Percentiles rank a stretch among this genome's conserved stretches.
These are phyloP conservation scores for Sequoiadendron giganteum DNA, from an alignment of 75 land plant species.

Conservation along the genomic window DNA sequence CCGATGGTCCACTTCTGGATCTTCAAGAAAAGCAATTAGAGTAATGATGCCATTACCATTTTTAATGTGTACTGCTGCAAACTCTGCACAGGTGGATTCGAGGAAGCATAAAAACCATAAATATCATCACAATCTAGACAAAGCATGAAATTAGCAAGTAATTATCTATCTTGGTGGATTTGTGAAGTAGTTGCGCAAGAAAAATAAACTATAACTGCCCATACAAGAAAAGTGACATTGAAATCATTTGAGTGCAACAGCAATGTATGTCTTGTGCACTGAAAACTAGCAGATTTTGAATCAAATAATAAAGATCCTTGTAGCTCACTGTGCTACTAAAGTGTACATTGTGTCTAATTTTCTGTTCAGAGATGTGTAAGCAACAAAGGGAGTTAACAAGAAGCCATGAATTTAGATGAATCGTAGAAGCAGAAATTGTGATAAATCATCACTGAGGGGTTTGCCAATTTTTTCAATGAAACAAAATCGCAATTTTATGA, in stretches of 20 bases:
- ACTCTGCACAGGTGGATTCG: conserved; percentile 23
- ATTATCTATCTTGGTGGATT: background rate
- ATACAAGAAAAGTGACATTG: background rate
- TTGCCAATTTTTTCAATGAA: too few species aligned
- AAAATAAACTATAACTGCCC: background rate
- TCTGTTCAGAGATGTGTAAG: background rate
- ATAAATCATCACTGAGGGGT: too few species aligned
- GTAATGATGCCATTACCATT: conserved; percentile 34
- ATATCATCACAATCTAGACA: background rate
- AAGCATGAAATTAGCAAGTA: background rate
- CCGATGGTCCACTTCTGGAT: conserved; percentile 36
- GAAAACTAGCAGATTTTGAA: background rate
- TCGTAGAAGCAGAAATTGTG: too few species aligned
- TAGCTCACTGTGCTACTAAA: conserved; percentile 2
- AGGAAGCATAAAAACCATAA: background rate
- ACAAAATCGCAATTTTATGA: too few species aligned
- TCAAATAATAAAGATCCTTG: background rate
- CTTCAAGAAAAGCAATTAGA: conserved; percentile 32
- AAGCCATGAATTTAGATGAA: background rate
- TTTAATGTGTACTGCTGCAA: conserved; percentile 33
- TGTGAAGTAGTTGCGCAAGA: background rate
- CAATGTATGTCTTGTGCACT: background rate
- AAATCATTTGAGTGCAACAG: background rate
- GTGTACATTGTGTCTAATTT: background rate
- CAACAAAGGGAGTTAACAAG: background rate